Conservation (phyloP, 805 yeast species). For the Spathaspora passalidarum region DNA sequence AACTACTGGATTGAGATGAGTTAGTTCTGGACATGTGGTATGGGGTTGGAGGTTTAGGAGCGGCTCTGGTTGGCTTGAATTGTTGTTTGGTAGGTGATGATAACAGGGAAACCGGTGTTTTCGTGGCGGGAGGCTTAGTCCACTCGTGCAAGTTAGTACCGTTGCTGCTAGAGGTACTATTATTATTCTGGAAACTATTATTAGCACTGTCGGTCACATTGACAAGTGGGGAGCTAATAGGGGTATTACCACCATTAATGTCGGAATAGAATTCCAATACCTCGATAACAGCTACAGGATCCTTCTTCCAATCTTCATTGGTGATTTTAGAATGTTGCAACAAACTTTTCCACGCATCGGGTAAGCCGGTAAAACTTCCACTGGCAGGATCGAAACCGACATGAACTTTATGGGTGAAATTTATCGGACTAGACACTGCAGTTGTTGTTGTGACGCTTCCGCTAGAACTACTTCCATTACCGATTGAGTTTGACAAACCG, state of each 20-base stretch:
- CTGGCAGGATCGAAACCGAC: conserved; percentile 81
- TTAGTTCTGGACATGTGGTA: conserved; percentile 29
- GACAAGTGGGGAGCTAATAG: conserved; percentile 23
- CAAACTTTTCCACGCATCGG: conserved; percentile 55
- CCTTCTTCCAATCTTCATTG: conserved; percentile 59
- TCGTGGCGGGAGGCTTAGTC: conserved; percentile 10
- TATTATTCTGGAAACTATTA: neutral
- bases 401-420: conserved; percentile 91
- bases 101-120: conserved; percentile 38
- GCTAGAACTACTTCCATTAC: conserved; percentile 3
- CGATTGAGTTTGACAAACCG: neutral
- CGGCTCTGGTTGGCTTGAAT: conserved; percentile 37
- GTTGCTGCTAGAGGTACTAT: neutral
- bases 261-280: conserved; percentile 55
- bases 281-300: conserved; percentile 62
- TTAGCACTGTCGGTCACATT: neutral
- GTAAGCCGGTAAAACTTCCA: conserved; percentile 55
- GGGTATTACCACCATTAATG: conserved; percentile 40
- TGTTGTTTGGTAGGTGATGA: conserved; percentile 16
- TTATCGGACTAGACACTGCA: conserved; percentile 84
- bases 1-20: conserved; percentile 1
- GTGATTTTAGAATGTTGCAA: conserved; percentile 59
- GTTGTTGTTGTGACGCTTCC: conserved; percentile 15
- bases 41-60: conserved; percentile 45
- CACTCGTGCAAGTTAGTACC: neutral